Percentiles rank a stretch among this genome's conserved stretches.
Evolutionary conservation across 768 basidiomycete genomes (phyloP).

Genomic region (Coprinopsis sp.): DNA sequence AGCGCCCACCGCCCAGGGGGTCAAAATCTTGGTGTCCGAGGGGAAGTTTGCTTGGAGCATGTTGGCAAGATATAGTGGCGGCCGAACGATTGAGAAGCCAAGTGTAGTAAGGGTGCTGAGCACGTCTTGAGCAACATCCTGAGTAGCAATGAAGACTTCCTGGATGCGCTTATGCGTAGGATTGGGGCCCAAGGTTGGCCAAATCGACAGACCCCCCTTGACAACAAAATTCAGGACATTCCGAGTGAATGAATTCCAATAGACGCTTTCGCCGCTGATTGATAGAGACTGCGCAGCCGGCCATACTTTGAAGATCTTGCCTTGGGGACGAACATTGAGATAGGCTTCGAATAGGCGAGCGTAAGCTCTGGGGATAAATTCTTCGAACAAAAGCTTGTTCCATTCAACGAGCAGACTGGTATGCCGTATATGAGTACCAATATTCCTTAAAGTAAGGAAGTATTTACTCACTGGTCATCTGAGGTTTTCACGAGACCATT

Average conservation of each 20-base stretch:
- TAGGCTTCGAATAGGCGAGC: conserved; percentile 28
- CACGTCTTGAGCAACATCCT: conserved; percentile 13
- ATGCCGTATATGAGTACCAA: not conserved
- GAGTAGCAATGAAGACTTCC: conserved; percentile 24
- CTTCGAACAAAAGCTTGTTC: conserved; percentile 42
- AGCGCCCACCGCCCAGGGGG: too few species aligned
- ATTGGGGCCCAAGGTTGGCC: conserved; percentile 27
- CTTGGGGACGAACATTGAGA: conserved; percentile 15
- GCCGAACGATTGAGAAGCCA: conserved; percentile 32
- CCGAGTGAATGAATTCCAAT: conserved; percentile 32
- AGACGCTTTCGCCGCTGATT: conserved; percentile 35
- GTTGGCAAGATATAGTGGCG: conserved; percentile 30
- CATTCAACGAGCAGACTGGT: conserved; percentile 41
- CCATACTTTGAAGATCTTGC: conserved; percentile 36
- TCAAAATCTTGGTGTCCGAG: too few species aligned
- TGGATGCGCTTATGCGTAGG: not conserved
- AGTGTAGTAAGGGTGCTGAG: conserved; percentile 27
- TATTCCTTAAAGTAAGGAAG: not conserved
- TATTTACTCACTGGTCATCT: conserved; percentile 35
- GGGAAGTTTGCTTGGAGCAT: too few species aligned
- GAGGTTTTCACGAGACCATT: conserved; percentile 32
- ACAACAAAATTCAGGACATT: conserved; percentile 25
- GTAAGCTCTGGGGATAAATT: conserved; percentile 44
- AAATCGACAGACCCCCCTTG: conserved; percentile 22
- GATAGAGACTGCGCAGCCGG: conserved; percentile 28